Percentiles rank a stretch among this genome's conserved stretches.
Conservation (phyloP, 2,329 filamentous ascomycete species). For the Fusarium mangiferae region DNA sequence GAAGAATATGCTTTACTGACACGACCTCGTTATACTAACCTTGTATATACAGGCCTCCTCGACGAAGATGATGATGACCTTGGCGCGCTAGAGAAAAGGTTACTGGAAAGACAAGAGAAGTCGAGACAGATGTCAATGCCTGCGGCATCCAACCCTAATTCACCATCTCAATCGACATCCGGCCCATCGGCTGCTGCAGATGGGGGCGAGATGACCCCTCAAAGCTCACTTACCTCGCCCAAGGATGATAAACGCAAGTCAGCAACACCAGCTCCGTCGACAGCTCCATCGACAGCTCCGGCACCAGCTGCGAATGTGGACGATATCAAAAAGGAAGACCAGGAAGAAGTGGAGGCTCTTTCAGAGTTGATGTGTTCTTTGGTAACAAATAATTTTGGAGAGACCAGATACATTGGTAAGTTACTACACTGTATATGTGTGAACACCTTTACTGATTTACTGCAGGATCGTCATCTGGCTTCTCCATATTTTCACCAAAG, state of each 20-base stretch:
- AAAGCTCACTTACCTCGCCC: slow-evolving; percentile 66
- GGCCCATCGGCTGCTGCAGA: slow-evolving; percentile 51
- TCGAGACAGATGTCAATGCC: slow-evolving; percentile 62
- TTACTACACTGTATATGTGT: background rate
- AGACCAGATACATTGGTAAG: slow-evolving; percentile 94
- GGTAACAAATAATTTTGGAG: slow-evolving; percentile 92
- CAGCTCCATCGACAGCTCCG: slow-evolving; percentile 9
- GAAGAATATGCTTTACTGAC: background rate
- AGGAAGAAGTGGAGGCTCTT: slow-evolving; percentile 81
- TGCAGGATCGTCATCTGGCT: slow-evolving; percentile 91
- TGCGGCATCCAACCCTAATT: slow-evolving; percentile 60
- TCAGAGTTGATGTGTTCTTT: slow-evolving; percentile 99
- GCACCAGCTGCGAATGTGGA: slow-evolving; percentile 14
- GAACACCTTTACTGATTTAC: slow-evolving; percentile 16
- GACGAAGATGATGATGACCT: slow-evolving; percentile 90
- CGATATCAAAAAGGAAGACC: slow-evolving; percentile 42
- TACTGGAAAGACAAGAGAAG: slow-evolving; percentile 66
- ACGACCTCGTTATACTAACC: slow-evolving; percentile 11
- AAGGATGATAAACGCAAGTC: slow-evolving; percentile 49
- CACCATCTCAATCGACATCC: slow-evolving; percentile 60
- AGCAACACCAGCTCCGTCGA: slow-evolving; percentile 30
- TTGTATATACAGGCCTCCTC: slow-evolving; percentile 69
- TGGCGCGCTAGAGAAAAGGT: slow-evolving; percentile 83
- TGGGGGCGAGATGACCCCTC: slow-evolving; percentile 58
- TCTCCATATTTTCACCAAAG: slow-evolving; percentile 98